Base-by-base conservation (phyloP, 2,329 filamentous ascomycete genomes). In the Allantophomopsis lycopodina region DNA sequence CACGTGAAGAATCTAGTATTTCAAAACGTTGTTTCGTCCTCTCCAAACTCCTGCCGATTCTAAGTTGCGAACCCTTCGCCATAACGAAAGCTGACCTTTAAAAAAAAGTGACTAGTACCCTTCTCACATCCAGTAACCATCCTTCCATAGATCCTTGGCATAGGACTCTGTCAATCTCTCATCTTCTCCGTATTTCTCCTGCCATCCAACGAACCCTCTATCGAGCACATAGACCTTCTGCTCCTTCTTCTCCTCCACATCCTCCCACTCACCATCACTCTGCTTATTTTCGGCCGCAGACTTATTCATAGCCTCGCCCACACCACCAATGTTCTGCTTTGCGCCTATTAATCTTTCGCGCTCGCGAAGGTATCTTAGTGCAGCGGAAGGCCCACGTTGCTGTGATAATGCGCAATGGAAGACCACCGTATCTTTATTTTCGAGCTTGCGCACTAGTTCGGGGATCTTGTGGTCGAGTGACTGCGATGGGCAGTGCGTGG, bases 321-420 rank as follows among this genome's bases (percentile, higher is more conserved):
- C 47, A 5, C 43, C 43, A 30, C 36, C 53, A 5, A 35, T 35
- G 30, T 43, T 45, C 4, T 44, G 47, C 41, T 46, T 40, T 35
- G 46, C 39, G 7, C 45, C 45, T 20, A 65, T 42, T 15, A 65
- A 43, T 12, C 69, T 64, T 48, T 81, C 76, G 36, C 76, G 68
- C 62, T 87, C 82, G 30, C 82, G 66, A 44, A 88, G 50, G 58
- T 95, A 96, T 52, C 71, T 69, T 49, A 94, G 62, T 3, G 91
- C 91, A 3, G 89, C 87, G 38, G 73, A 73, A 0, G 91, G 91
- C 0, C 91, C 91, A 1, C 91, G 71, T 62, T 94, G 83, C 64
- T 96, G 91, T 49, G 82, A 89, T 40, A 96, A 66, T 14, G 84
- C 83, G 61, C 91, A 98, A 63, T 98, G 91, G 59, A 98, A 98